Evolutionary conservation across 148 eudicot species (phyloP), one percentile per base, ranked within the genome.

Genomic region (Rhododendron mucronatum): DNA sequence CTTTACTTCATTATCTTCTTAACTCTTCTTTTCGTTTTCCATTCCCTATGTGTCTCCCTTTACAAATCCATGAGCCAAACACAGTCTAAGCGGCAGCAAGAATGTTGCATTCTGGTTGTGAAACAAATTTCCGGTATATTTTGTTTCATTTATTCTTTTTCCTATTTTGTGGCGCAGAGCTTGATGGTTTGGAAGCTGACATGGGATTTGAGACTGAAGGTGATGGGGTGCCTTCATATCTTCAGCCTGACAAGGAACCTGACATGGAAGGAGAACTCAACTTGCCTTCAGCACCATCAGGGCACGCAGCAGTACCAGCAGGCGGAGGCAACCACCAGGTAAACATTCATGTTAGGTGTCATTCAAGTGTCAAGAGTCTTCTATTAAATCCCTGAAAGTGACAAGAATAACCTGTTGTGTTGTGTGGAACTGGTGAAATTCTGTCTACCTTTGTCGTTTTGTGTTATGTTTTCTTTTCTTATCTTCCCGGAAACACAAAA

Each of bases 131-230:
- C 59, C 11, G 28, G 37, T 86, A 41, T 76, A 7, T 18, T 65
- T 73, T 82, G 23, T 78, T 57, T 82, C 16, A 71, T 78, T 51
- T 65, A 10, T 51, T 23, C 13, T 50, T 51, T 51, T 74, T 5
- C 2, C 20, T 26, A 14, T 30, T 74, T 63, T 51, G 26, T 47
- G 65, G 65, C 82, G 47, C 95, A 96, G 98, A 96, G 89, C 98
- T 96, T 88, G 98, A 96, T 90, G 96, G 94, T 84, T 87, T 96
- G 88, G 98, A 96, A 86, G 90, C 93, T 77, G 98, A 96, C 86
- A 94, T 96, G 93, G 91, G 91, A 16, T n/a, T 88, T 88, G 98
- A 93, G 84, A 92, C 91, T 1, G 98, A 96, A 90, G 89, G 93
- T 74, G 93, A 94, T 78, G 96, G 92, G 37, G 95, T 96, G 80